Base-by-base conservation (phyloP, 306 rosid species). In the Dalbergia cochinchinensis region DNA sequence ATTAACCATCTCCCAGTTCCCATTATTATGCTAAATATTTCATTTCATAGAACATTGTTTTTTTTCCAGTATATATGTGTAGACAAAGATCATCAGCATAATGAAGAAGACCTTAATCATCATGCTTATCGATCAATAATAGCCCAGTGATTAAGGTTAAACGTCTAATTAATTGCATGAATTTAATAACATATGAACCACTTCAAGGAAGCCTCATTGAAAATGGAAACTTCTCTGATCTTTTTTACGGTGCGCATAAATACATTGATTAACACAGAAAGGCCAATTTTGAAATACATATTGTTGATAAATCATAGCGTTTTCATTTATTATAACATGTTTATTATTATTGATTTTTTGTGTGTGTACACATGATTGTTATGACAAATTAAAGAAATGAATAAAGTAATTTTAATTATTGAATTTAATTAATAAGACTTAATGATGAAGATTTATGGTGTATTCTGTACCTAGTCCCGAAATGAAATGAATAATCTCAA, bases 141-240 rank as follows among this genome's bases (percentile, higher is more conserved):
- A 1, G 1, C 48, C 14, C 15, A 70, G 8, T 14, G 47, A 15
- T 51, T 33, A 55, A 15, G 48, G 41, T 26, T 48, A 48, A 50
- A 19, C 54, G 66, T 53, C 74, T 39, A 63, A 34, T 63, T 15
- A 54, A 42, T 35, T 79, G 71, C 69, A 11, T 58, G 63, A 48
- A 35, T 48, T 69, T 26, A 3, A 26, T 7, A 44, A 31, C 64
- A 61, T 31, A 7, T 69, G 54, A 78, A 59, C 44, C 26, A 4
- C 26, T n/a, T 63, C n/a, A 26, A 45, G 11, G 22, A 26, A 69
- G 6, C 42, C 44, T 18, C 4, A 3, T 4, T 6, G 15, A 3
- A 19, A 20, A 8, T 59, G 64, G 35, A 10, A 20, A 20, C n/a
- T 20, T 59, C 4, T 20, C 6, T n/a, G 7, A 11, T 1, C 51